These are phyloP conservation scores for Bjerkandera adusta DNA, from an alignment of 1,284 basidiomycete genomes.

Conservation along the genomic window DNA sequence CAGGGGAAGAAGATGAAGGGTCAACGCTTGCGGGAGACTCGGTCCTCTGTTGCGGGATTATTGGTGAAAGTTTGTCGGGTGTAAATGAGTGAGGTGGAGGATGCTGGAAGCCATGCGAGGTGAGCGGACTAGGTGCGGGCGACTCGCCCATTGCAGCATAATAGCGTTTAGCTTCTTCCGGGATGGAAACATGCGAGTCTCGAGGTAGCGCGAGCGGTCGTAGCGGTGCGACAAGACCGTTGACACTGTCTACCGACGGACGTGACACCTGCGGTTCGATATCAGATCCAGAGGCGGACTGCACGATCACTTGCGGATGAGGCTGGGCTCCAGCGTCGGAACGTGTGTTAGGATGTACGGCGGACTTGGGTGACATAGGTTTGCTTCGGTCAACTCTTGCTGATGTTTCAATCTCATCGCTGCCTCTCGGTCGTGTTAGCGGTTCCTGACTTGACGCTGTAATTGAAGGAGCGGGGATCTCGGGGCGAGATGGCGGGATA, in stretches of 20 bases:
- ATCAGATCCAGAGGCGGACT: constrained; percentile 11
- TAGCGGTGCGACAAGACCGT: constrained; percentile 10
- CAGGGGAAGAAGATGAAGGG: no score
- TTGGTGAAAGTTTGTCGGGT: constrained; percentile 17
- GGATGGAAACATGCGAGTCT: constrained; percentile 65
- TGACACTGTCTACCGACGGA: not conserved
- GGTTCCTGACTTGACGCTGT: no score
- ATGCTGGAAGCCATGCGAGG: constrained; percentile 20
- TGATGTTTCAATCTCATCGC: no score
- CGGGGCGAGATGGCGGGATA: no score
- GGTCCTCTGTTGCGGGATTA: constrained; percentile 6
- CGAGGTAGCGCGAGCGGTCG: constrained; percentile 34
- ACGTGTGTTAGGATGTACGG: not conserved
- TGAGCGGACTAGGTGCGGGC: constrained; percentile 51
- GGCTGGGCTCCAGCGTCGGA: not conserved
- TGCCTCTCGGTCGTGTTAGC: no score
- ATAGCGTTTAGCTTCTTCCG: constrained; percentile 71
- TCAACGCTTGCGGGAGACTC: constrained; percentile 17
- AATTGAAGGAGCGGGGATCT: no score
- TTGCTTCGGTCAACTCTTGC: no score
- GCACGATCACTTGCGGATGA: constrained; percentile 13
- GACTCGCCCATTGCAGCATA: constrained; percentile 66
- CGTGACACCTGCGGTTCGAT: not conserved
- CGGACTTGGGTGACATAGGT: not conserved
- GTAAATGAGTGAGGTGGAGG: constrained; percentile 11